phyloP scores from a whole-genome alignment of 768 basidiomycete species.

The Suillus plorans region DNA sequence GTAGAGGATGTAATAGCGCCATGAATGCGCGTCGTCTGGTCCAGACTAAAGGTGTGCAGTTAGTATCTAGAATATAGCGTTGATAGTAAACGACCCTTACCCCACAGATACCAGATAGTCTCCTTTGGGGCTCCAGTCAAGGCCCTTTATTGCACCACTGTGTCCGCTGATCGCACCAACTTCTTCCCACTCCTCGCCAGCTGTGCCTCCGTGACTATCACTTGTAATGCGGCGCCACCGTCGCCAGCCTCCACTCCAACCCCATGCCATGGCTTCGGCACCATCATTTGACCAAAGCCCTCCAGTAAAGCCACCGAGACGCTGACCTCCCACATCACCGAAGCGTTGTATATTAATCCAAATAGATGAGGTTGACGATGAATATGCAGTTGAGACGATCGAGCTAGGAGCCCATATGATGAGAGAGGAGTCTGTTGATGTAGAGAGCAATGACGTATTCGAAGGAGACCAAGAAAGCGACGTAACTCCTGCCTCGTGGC shows the following conservation, averaged over 20 bases:
- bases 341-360: conserved; percentile 93
- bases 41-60: conserved; percentile 50
- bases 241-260: conserved; percentile 95
- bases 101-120: conserved; percentile 85
- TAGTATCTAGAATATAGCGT: not conserved
- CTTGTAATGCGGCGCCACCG: conserved; percentile 61
- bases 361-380: conserved; percentile 51
- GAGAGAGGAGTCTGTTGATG: conserved; percentile 92
- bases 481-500: conserved; percentile 94
- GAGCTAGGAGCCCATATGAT: conserved; percentile 90
- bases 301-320: conserved; percentile 90
- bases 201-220: conserved; percentile 15
- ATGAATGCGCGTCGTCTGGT: conserved; percentile 92
- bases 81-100: conserved; percentile 41
- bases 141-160: conserved; percentile 69
- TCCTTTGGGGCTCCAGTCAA: conserved; percentile 86
- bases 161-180: conserved; percentile 85
- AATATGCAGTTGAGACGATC: conserved; percentile 36
- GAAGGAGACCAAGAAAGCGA: conserved; percentile 80
- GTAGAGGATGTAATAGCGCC: conserved; percentile 44
- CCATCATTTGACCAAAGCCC: conserved; percentile 75
- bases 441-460: conserved; percentile 67
- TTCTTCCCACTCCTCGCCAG: conserved; percentile 66
- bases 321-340: conserved; percentile 90
- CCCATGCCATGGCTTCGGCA: conserved; percentile 74